These are phyloP conservation scores for Penicillium janthinellum DNA, from an alignment of 2,329 filamentous ascomycete genomes.

Conservation along the genomic window DNA sequence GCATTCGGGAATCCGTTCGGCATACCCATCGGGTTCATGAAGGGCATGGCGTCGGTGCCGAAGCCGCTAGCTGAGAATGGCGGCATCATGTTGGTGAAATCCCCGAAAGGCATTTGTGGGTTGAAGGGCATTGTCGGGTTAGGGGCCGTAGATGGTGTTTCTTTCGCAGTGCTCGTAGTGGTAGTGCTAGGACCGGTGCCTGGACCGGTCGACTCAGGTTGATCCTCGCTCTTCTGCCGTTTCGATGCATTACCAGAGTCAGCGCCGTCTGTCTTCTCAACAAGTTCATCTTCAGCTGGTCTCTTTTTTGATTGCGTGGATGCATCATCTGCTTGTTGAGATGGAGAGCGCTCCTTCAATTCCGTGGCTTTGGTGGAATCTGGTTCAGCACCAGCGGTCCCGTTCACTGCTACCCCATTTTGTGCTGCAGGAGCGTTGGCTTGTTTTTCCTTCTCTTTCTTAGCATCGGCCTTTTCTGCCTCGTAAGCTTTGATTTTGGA, in stretches of 20 bases:
- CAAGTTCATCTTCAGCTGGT: constrained; percentile 70
- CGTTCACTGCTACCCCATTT: constrained; percentile 25
- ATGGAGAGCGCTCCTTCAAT: constrained; percentile 29
- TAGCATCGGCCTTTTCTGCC: constrained; percentile 52
- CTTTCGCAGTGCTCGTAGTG: constrained; percentile 14
- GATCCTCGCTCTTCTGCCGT: constrained; percentile 47
- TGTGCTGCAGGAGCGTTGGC: constrained; percentile 20
- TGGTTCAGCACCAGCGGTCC: constrained; percentile 11
- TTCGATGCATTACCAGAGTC: constrained; percentile 38
- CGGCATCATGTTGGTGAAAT: constrained; percentile 36
- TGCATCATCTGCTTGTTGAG: constrained; percentile 36
- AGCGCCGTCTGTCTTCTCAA: constrained; percentile 53
- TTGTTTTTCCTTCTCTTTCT: constrained; percentile 47
- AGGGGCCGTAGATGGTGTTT: constrained; percentile 16
- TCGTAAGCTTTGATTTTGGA: constrained; percentile 77
- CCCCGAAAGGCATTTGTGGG: constrained; percentile 40
- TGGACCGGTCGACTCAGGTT: constrained; percentile 6
- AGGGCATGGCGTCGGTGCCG: constrained; percentile 34
- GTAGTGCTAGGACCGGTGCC: constrained; percentile 1
- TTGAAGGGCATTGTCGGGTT: constrained; percentile 32
- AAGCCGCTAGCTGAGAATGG: constrained; percentile 40
- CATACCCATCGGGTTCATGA: constrained; percentile 47
- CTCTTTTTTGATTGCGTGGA: constrained; percentile 70
- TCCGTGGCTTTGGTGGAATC: constrained; percentile 15
- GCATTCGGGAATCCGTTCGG: constrained; percentile 34